Evolutionary conservation across 352 stramenopile species (phyloP).

Genomic region (Pythium rishiriense): DNA sequence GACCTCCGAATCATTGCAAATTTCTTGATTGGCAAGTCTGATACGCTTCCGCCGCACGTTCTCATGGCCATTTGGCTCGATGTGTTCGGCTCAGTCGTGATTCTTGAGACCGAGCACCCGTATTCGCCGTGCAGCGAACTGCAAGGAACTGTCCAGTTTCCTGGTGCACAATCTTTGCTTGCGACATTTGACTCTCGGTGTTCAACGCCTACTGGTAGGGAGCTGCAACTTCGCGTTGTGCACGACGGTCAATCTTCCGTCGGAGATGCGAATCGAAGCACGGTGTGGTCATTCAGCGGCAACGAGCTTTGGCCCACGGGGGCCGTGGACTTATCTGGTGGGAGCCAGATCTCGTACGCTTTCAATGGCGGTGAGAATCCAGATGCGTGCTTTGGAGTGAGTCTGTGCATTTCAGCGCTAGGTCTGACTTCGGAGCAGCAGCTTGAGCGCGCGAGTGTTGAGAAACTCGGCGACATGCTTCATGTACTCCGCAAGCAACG

Average conservation of each 20-base stretch:
- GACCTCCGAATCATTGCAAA: conserved; percentile 52
- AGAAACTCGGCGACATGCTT: conserved; percentile 42
- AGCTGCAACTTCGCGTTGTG: conserved; percentile 21
- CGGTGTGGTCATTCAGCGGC: conserved; percentile 19
- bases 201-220: conserved; percentile 29
- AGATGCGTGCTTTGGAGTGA: conserved; percentile 58
- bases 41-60: conserved; percentile 50
- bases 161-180: conserved; percentile 51
- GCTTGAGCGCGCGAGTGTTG: conserved; percentile 41
- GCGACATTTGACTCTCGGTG: conserved; percentile 74
- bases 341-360: conserved; percentile 51
- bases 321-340: conserved; percentile 54
- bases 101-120: conserved; percentile 71
- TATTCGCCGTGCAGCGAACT: conserved; percentile 38
- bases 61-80: conserved; percentile 77
- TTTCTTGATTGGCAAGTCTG: conserved; percentile 61
- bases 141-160: conserved; percentile 46
- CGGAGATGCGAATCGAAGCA: not conserved
- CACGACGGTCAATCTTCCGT: not conserved
- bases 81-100: conserved; percentile 56
- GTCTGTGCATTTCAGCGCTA: conserved; percentile 52
- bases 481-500: conserved; percentile 13
- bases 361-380: conserved; percentile 64
- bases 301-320: conserved; percentile 47
- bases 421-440: conserved; percentile 70